Percentiles rank a stretch among this genome's conserved stretches.
Conservation (phyloP, 345 rosid species). For the Cardamine occulta region DNA sequence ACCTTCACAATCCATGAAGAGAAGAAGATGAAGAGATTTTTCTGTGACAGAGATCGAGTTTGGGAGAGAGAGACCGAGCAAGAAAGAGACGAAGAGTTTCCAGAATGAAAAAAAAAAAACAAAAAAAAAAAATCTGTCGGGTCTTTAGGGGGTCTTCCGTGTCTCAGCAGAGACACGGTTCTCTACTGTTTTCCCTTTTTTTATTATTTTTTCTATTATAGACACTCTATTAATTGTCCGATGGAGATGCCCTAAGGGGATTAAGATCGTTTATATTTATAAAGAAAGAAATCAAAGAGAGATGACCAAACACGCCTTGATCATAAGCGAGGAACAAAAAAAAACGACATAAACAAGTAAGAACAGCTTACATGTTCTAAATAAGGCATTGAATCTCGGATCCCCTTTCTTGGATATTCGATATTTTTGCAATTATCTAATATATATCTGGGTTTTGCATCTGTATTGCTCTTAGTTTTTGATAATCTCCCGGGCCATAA, state of each 20-base stretch:
- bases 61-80: no score
- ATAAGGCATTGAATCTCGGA: conserved; percentile 27
- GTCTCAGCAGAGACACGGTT: no score
- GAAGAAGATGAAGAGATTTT: no score
- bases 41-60: no score
- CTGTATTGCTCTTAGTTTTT: conserved; percentile 13
- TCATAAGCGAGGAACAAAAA: conserved; percentile 40
- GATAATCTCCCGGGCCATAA: background rate
- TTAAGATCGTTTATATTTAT: conserved; percentile 25
- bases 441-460: background rate
- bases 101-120: no score
- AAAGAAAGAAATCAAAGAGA: conserved; percentile 25
- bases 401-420: conserved; percentile 15
- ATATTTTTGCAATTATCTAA: background rate
- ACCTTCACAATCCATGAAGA: no score
- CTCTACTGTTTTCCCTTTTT: no score
- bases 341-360: conserved; percentile 1
- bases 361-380: conserved; percentile 22
- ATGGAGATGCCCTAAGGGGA: background rate
- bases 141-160: no score
- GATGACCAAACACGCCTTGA: conserved; percentile 71
- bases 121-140: no score
- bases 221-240: no score
- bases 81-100: no score
- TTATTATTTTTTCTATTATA: no score